Evolutionary conservation across 441 rosid genomes (phyloP), one percentile per base, ranked within the genome.

Genomic region (Pelargonium australe): DNA sequence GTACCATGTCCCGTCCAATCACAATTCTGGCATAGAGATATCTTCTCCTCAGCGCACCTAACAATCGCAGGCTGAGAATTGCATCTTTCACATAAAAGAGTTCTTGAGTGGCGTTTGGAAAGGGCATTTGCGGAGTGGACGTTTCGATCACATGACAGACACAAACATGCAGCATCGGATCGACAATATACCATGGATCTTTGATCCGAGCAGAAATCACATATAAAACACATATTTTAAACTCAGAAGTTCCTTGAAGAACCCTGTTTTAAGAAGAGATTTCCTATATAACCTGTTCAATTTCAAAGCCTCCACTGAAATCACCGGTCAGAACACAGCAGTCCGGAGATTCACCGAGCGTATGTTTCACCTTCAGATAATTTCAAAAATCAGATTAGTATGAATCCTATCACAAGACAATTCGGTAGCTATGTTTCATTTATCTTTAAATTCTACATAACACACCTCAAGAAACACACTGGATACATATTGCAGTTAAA

Each of bases 81-180:
- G 73, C 99, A 95, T 77, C 97, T 87, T 69, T 90, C 97, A 63
- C 99, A 95, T 68, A 92, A 19, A 25, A 95, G 86, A 4, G 94
- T 87, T 51, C 99, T 79, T 1, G 96, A 87, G 80, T 92, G 99
- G 51, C 97, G 92, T 69, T 81, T 90, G 0, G 99, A 90, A 75
- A 95, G 81, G 53, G 98, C 93, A 75, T 95, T 95, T 49, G 99
- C 98, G 8, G 95, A 89, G 70, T 95, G 99, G 61, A 95, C 98
- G 70, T 84, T 86, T 69, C 92, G 79, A 76, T 95, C 99, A 72
- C 99, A 95, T 5, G 98, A 89, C 60, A 95, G 86, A 74, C 99
- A 95, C 43, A 95, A 78, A 75, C 92, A 89, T 0, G 98, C 99
- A 63, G 90, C 87, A 81, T 95, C 99, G 0, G 99, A 91, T 25